phyloP scores from a whole-genome alignment of 2,329 filamentous ascomycete species.

The Cladophialophora bantiana region DNA sequence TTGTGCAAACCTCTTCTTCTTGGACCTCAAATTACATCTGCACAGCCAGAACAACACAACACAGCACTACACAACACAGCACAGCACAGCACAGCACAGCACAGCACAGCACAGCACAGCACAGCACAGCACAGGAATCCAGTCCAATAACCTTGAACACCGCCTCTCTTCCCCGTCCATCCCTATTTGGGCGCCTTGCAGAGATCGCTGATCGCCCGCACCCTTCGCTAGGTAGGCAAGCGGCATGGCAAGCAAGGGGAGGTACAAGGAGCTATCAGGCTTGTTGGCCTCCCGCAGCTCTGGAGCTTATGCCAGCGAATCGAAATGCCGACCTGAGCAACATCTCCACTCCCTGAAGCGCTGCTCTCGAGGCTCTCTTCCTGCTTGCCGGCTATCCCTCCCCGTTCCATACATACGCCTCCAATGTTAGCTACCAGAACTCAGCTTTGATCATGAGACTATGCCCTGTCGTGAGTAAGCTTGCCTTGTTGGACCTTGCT shows the following conservation, averaged over 20 bases:
- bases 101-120: no score
- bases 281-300: slow-evolving; percentile 11
- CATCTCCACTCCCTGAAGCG: slow-evolving; percentile 11
- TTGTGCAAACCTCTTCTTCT: not conserved
- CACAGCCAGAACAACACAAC: no score
- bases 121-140: not conserved
- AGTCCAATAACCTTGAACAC: not conserved
- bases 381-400: slow-evolving; percentile 11
- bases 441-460: slow-evolving; percentile 35
- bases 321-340: not conserved
- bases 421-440: slow-evolving; percentile 9
- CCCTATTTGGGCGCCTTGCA: slow-evolving; percentile 12
- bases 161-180: not conserved
- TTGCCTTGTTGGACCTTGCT: slow-evolving; percentile 16
- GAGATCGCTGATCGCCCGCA: slow-evolving; percentile 13
- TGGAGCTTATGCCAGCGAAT: slow-evolving; percentile 25
- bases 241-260: slow-evolving; percentile 8
- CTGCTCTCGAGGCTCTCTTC: slow-evolving; percentile 29
- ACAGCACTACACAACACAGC: no score
- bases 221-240: slow-evolving; percentile 10
- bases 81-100: no score
- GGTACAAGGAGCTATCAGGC: not conserved
- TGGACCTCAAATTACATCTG: not conserved
- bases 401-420: slow-evolving; percentile 3
- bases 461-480: slow-evolving; percentile 32